Evolutionary conservation across 2,329 filamentous ascomycete genomes (phyloP).

Genomic region (Monosporascus sp.): DNA sequence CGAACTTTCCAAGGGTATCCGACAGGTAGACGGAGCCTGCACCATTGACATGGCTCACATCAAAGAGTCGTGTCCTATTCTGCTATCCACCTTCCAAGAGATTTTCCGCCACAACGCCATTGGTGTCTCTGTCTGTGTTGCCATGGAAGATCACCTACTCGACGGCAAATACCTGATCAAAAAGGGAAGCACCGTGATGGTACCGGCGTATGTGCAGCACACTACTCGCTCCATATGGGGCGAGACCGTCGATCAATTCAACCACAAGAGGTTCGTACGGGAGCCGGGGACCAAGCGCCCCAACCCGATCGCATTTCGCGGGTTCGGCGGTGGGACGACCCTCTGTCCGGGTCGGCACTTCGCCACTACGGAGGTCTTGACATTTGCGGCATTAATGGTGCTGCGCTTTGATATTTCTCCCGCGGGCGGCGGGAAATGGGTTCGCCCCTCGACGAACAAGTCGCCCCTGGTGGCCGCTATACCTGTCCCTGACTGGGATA

Average conservation of each 20-base stretch:
- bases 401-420: slow-evolving; percentile 10
- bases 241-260: slow-evolving; percentile 1
- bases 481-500: too few relatives aligned
- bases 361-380: slow-evolving; percentile 10
- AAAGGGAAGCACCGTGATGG: slow-evolving; percentile 13
- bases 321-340: slow-evolving; percentile 8
- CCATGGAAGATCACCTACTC: slow-evolving; percentile 11
- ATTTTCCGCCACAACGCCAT: slow-evolving; percentile 5
- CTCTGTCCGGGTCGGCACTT: slow-evolving; percentile 13
- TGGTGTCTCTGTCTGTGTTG: slow-evolving; percentile 1
- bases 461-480: too few relatives aligned
- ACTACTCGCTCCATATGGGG: slow-evolving; percentile 7
- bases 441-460: too few relatives aligned
- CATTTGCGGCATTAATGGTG: slow-evolving; percentile 9
- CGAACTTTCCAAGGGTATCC: slow-evolving; percentile 5
- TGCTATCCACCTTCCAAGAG: slow-evolving; percentile 12
- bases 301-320: slow-evolving; percentile 9
- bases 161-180: slow-evolving; percentile 13
- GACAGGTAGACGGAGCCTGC: not conserved
- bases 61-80: slow-evolving; percentile 6
- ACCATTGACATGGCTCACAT: slow-evolving; percentile 7
- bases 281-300: not conserved
- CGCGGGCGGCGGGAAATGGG: not conserved
- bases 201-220: slow-evolving; percentile 10
- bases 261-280: slow-evolving; percentile 1